phyloP scores from a whole-genome alignment of 306 rosid genomes.

The Sechiopsis laciniata region DNA sequence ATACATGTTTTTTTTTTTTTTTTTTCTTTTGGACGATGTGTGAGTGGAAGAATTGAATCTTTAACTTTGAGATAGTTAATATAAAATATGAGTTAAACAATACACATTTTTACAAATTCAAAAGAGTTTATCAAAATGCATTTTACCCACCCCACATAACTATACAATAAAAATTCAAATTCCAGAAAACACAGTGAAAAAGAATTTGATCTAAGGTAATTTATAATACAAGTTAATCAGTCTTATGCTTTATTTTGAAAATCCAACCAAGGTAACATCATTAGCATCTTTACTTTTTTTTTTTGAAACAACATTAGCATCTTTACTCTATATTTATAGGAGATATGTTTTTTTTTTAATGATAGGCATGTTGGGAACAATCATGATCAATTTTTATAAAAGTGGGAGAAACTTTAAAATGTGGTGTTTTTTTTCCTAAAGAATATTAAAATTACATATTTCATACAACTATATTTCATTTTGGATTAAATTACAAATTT shows the following conservation, averaged over 20 bases:
- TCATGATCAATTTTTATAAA: background rate
- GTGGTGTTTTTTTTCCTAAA: too few relatives aligned
- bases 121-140: too few relatives aligned
- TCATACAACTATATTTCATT: too few relatives aligned
- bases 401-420: background rate
- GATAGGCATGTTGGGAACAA: slow-evolving; percentile 16
- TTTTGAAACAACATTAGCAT: slow-evolving; percentile 12
- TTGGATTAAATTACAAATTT: too few relatives aligned
- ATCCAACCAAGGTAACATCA: background rate
- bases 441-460: too few relatives aligned
- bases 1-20: too few relatives aligned
- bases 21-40: too few relatives aligned
- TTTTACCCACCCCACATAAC: background rate
- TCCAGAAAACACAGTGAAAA: background rate
- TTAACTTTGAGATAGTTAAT: too few relatives aligned
- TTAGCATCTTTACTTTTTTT: background rate
- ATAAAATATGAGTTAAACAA: too few relatives aligned
- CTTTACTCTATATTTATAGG: background rate
- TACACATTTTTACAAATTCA: too few relatives aligned
- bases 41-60: too few relatives aligned
- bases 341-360: background rate
- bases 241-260: slow-evolving; percentile 13
- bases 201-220: background rate
- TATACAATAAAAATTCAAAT: background rate
- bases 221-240: background rate